phyloP scores from a whole-genome alignment of 2,329 filamentous ascomycete species.

The Paraphaeosphaeria minitans region DNA sequence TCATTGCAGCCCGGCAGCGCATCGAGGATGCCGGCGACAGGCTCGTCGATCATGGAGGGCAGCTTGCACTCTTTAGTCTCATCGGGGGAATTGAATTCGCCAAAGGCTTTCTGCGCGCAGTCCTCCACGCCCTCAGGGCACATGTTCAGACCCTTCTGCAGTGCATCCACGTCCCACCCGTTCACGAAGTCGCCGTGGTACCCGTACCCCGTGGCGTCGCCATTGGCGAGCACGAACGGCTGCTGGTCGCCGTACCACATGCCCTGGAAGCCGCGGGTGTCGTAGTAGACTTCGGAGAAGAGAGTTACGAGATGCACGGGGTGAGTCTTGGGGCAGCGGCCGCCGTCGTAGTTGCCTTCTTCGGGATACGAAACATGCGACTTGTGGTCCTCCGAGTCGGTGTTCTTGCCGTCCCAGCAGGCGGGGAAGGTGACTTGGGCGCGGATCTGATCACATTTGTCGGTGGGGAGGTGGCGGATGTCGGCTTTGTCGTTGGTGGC shows the following conservation, averaged over 20 bases:
- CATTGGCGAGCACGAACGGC: constrained; percentile 67
- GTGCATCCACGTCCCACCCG: constrained; percentile 69
- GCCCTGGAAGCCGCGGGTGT: constrained; percentile 55
- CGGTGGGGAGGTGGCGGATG: constrained; percentile 68
- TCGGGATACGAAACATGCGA: constrained; percentile 67
- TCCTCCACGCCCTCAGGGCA: constrained; percentile 58
- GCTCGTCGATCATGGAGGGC: constrained; percentile 51
- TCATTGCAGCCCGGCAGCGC: constrained; percentile 63
- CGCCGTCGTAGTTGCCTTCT: constrained; percentile 51
- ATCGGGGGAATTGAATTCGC: constrained; percentile 50
- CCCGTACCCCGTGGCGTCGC: constrained; percentile 72
- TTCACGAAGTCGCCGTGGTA: constrained; percentile 73
- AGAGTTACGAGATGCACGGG: constrained; percentile 62
- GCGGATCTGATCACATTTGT: constrained; percentile 68
- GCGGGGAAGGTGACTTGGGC: constrained; percentile 74
- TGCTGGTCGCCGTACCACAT: constrained; percentile 51
- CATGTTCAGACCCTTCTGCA: constrained; percentile 70
- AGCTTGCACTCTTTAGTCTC: constrained; percentile 55
- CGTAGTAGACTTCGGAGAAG: constrained; percentile 64
- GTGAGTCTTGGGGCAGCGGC: constrained; percentile 59
- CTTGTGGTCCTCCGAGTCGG: constrained; percentile 64
- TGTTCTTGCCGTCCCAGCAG: constrained; percentile 69
- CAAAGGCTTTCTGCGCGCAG: constrained; percentile 47
- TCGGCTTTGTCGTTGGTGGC: constrained; percentile 45
- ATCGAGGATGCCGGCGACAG: constrained; percentile 51